These are phyloP conservation scores for Rutstroemia sp. DNA, from an alignment of 2,329 filamentous ascomycete genomes.

Conservation along the genomic window DNA sequence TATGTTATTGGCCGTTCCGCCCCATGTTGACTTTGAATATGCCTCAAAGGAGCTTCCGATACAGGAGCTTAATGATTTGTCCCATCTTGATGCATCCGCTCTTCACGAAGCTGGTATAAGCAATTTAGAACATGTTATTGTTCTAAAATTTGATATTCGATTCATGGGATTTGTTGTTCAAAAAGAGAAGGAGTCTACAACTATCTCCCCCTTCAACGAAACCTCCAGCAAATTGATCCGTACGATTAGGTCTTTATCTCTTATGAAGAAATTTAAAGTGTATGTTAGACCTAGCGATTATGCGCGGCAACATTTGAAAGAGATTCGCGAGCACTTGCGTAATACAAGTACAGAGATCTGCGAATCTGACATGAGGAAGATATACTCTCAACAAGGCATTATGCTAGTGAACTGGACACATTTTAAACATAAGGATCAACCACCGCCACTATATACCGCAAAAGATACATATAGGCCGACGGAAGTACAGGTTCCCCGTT, in stretches of 20 bases:
- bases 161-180: neutral
- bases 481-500: neutral
- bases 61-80: neutral
- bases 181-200: neutral
- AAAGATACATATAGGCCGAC: neutral
- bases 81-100: neutral
- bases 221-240: neutral
- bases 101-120: neutral
- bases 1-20: neutral
- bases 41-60: neutral
- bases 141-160: neutral
- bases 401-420: neutral
- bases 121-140: neutral
- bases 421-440: neutral
- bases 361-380: neutral
- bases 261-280: neutral
- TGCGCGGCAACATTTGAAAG: neutral
- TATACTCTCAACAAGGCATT: neutral
- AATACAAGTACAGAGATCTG: neutral
- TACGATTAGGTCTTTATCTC: neutral
- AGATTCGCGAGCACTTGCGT: neutral
- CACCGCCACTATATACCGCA: neutral
- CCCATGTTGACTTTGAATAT: neutral
- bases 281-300: neutral
- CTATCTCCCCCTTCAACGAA: neutral